Base-by-base conservation (phyloP, 148 eudicot genomes). In the Talinum fruticosum region DNA sequence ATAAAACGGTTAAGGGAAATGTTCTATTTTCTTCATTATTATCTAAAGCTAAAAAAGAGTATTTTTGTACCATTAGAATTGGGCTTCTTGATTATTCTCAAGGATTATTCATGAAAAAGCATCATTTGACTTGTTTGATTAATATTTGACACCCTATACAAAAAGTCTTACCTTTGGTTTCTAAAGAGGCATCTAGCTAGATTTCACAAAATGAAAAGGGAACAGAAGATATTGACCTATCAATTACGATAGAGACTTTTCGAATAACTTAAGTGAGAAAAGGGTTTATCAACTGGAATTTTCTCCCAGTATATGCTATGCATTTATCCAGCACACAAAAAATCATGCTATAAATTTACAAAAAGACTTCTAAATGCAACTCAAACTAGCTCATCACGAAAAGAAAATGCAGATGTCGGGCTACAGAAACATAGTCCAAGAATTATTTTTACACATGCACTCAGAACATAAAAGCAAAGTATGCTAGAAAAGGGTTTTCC, bases 221-320 rank as follows among this genome's bases (percentile, higher is more conserved):
- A 14, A 41, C 47, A 41, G 47, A 41, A 41, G 13, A 41, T 0
- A 41, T 10, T 41, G 47, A 41, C 47, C 12, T 6, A 41, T 41
- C 47, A 7, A 1, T 8, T 41, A 5, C 12, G 47, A 41, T 10
- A 8, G 13, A 14, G 47, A 41, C 47, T 41, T 41, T 41, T 7
- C 47, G 47, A 41, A 41, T 41, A 41, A 41, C 47, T 8, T n/a
- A 14, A 41, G 47, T 41, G 47, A 41, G 47, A 5, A 53, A 53
- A 10, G 47, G n/a, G 53, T 36, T 75, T 23, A 15, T 61, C 54
- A 36, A 59, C 26, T 75, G 68, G 77, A 61, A 61, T 74, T 75
- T 2, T 75, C 51, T 19, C 69, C 1, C 38, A 26, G 77, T 67
- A 75, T 75, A 75, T 75, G 69, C 77, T 62, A 61, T 16, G 54